Evolutionary conservation across 2,329 filamentous ascomycete genomes (phyloP).

Genomic region (Endoconidiophora laricicola): DNA sequence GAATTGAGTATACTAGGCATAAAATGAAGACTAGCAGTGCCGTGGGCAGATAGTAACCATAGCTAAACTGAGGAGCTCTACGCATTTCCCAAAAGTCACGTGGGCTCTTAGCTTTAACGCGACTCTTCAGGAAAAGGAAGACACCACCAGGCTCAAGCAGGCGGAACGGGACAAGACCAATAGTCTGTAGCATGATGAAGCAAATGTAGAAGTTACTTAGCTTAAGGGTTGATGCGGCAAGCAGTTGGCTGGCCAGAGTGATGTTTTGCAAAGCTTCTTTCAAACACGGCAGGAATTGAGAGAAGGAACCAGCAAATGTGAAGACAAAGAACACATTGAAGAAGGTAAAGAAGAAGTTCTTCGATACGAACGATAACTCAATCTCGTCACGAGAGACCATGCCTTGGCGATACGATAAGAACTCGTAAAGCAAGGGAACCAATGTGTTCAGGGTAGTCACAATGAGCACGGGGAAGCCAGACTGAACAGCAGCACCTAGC

Average conservation of each 20-base stretch:
- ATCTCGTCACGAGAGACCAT: conserved; percentile 92
- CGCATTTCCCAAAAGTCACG: conserved; percentile 73
- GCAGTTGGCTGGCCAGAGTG: conserved; percentile 53
- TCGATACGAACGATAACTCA: conserved; percentile 85
- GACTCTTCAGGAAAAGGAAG: conserved; percentile 62
- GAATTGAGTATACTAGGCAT: conserved; percentile 83
- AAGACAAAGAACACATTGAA: conserved; percentile 98
- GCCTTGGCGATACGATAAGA: conserved; percentile 76
- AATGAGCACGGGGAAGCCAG: conserved; percentile 69
- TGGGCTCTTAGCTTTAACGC: conserved; percentile 68
- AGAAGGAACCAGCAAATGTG: conserved; percentile 70
- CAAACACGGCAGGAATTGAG: conserved; percentile 55
- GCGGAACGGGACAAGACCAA: conserved; percentile 87
- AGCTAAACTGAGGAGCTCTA: conserved; percentile 75
- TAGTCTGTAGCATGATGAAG: conserved; percentile 79
- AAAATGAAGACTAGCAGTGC: conserved; percentile 88
- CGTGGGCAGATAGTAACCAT: conserved; percentile 89
- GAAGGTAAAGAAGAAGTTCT: conserved; percentile 99
- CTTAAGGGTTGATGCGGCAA: conserved; percentile 59
- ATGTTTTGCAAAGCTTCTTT: conserved; percentile 64
- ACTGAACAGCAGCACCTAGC: conserved; percentile 63
- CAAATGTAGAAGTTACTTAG: conserved; percentile 80
- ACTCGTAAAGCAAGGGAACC: conserved; percentile 90
- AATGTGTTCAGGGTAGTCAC: conserved; percentile 76
- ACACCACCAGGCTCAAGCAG: conserved; percentile 82